phyloP scores from a whole-genome alignment of 2,329 filamentous ascomycete species.

The Achaetomium macrosporum region DNA sequence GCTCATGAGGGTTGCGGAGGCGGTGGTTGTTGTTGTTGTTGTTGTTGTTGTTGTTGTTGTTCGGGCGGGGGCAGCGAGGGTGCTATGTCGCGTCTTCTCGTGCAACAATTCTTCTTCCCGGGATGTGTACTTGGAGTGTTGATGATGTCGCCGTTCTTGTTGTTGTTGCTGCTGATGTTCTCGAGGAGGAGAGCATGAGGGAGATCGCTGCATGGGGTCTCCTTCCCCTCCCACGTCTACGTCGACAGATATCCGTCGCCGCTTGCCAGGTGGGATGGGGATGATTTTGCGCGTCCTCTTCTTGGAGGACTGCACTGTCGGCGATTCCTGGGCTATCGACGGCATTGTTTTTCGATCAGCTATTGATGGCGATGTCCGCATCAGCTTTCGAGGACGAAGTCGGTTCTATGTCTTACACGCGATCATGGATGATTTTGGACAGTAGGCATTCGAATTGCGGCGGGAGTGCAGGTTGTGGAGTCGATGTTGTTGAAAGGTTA shows the following conservation, averaged over 20 bases:
- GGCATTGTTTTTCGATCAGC: slow-evolving; percentile 28
- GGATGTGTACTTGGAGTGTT: not conserved
- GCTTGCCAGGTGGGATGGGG: slow-evolving; percentile 19
- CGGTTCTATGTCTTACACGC: not conserved
- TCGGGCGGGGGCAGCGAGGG: too few relatives aligned
- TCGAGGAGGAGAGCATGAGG: slow-evolving; percentile 7
- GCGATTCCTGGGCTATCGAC: slow-evolving; percentile 31
- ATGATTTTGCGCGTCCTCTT: slow-evolving; percentile 32
- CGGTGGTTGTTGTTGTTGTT: not conserved
- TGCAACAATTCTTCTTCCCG: not conserved
- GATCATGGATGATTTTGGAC: not conserved
- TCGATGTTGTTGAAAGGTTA: slow-evolving; percentile 4
- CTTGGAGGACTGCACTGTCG: slow-evolving; percentile 29
- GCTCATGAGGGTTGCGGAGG: slow-evolving; percentile 16
- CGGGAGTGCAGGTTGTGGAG: slow-evolving; percentile 4
- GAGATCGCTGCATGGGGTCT: slow-evolving; percentile 13
- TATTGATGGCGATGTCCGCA: not conserved
- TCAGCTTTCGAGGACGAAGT: not conserved
- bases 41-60: too few relatives aligned
- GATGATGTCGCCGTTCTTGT: not conserved
- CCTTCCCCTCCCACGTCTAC: slow-evolving; percentile 9
- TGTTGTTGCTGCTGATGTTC: not conserved
- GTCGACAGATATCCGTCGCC: slow-evolving; percentile 13
- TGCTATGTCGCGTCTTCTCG: too few relatives aligned
- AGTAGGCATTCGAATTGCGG: not conserved